Conservation (phyloP, 106 monocot species). For the Agapanthus africanus region DNA sequence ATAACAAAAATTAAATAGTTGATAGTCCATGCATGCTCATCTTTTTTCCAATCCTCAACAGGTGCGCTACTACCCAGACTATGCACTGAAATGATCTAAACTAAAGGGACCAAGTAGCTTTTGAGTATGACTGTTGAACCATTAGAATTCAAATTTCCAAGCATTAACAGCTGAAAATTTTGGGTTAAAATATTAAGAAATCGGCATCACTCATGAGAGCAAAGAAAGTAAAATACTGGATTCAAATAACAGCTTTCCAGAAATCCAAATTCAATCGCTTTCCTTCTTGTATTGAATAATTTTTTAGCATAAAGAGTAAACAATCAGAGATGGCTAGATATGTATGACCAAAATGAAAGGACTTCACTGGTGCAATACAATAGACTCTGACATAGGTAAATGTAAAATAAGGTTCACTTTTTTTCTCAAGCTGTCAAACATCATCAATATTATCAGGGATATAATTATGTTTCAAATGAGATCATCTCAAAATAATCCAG, state of each 20-base stretch:
- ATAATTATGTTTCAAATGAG: background rate
- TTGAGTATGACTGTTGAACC: background rate
- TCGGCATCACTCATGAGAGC: background rate
- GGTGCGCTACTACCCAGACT: too few relatives aligned
- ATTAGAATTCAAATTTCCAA: background rate
- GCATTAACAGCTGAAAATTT: background rate
- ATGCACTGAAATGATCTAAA: too few relatives aligned
- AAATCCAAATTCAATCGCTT: background rate
- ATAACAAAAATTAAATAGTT: background rate
- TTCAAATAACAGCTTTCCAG: background rate
- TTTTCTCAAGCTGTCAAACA: background rate
- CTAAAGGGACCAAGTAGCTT: background rate
- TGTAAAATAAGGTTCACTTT: background rate
- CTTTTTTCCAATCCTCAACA: background rate
- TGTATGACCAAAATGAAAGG: too few relatives aligned
- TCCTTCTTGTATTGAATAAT: background rate
- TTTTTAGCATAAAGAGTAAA: background rate
- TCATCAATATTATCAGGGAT: background rate
- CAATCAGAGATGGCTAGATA: background rate
- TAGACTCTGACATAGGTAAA: too few relatives aligned
- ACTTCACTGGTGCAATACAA: too few relatives aligned
- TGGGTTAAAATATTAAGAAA: background rate
- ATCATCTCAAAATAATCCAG: background rate
- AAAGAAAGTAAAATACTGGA: background rate
- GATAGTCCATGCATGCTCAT: background rate